Base-by-base conservation (phyloP, 2,329 filamentous ascomycete species). In the Calonectria crousiana region DNA sequence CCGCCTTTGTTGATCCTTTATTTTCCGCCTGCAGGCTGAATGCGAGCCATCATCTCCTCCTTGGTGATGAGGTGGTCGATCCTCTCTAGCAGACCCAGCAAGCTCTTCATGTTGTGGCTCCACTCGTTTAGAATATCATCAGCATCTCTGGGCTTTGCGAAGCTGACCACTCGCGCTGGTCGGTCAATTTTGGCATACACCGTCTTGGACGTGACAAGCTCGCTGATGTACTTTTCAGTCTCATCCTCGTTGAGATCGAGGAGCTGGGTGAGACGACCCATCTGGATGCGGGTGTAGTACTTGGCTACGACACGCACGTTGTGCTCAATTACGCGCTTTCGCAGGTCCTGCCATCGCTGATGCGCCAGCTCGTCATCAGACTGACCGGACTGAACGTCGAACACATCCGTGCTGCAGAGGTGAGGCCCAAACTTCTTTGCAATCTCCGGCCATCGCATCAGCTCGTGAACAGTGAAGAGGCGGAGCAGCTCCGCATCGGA, bases 11-110 rank as follows among this genome's bases (percentile, higher is more conserved):
- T 52, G 38, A 47, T 38, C 51, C 41, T 80, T 78, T 84, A 83
- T 82, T 84, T 82, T 70, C 84, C 83, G 74, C 83, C 84, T 65
- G 86, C 87, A 8, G 95, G 95, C 85, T 97, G 93, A 81, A 99
- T 98, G 74, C 96, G 91, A 51, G 97, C 97, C 97, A 99, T 99
- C 97, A 99, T 99, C 90, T 99, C 97, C 87, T 99, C 97, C 90
- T 98, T 98, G 70, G 97, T 99, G 82, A 99, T 99, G 81, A 99
- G 89, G 85, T 99, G 97, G 83, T 99, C 97, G 75, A 99, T 97
- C 76, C 95, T 91, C 89, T 98, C 95, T 82, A 98, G 84, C 70
- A 96, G 87, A 14, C 95, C 95, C 78, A 98, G 87, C 81, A 98
- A 86, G 83, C 93, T 96, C 93, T 97, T 98, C 95, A 98, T 98